phyloP scores from a whole-genome alignment of 768 basidiomycete genomes.

The Boletus reticuloceps region DNA sequence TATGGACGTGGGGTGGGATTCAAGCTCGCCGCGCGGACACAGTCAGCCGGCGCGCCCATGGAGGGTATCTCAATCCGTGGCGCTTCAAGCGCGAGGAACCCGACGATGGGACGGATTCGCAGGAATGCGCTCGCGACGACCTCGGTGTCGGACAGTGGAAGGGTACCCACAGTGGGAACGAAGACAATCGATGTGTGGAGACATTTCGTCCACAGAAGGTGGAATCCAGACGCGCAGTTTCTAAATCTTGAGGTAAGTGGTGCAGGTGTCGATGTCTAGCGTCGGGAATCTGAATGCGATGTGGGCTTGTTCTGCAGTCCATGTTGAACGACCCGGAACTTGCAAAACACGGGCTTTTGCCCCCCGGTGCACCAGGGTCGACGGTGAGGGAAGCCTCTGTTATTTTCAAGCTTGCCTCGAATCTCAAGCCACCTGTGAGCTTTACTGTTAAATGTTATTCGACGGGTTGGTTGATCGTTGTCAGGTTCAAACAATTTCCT shows the following conservation, averaged over 20 bases:
- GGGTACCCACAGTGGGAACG: conserved; percentile 27
- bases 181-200: conserved; percentile 67
- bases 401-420: conserved; percentile 83
- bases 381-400: conserved; percentile 69
- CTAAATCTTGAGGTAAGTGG: conserved; percentile 79
- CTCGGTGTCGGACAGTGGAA: conserved; percentile 6
- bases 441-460: not conserved
- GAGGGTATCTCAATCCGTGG: conserved; percentile 66
- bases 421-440: conserved; percentile 71
- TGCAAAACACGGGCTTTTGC: conserved; percentile 63
- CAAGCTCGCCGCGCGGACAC: conserved; percentile 42
- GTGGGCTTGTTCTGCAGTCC: conserved; percentile 42
- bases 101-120: conserved; percentile 52
- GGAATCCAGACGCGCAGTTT: conserved; percentile 64
- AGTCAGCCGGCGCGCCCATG: conserved; percentile 34
- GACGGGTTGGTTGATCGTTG: not conserved
- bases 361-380: conserved; percentile 68
- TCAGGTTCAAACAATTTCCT: conserved; percentile 76
- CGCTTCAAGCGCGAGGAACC: conserved; percentile 46
- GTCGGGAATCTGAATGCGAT: not conserved
- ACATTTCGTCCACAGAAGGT: conserved; percentile 70
- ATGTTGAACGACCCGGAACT: conserved; percentile 78
- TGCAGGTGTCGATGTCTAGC: not conserved
- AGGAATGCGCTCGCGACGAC: conserved; percentile 51
- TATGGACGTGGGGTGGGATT: conserved; percentile 18